Conservation (phyloP, 805 yeast genomes). For the Kurtzmaniella cleridarum region DNA sequence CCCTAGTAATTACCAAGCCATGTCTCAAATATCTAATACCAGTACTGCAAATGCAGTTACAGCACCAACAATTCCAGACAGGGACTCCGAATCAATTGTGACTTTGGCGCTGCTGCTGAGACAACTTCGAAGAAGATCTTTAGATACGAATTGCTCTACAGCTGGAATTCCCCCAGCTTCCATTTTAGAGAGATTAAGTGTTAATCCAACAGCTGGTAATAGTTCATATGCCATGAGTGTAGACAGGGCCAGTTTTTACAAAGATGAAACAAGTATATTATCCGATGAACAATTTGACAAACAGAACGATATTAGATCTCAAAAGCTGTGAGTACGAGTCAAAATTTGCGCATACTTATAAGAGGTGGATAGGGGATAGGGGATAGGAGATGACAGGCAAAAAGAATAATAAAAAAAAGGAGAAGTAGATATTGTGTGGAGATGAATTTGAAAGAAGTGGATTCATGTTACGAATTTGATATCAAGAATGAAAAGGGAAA, state of each 20-base stretch:
- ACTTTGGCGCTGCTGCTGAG: slow-evolving; percentile 39
- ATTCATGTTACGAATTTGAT: background rate
- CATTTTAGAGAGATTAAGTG: slow-evolving; percentile 49
- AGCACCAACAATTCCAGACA: slow-evolving; percentile 11
- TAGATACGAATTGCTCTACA: slow-evolving; percentile 57
- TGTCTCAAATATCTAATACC: slow-evolving; percentile 9
- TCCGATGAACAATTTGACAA: slow-evolving; percentile 3
- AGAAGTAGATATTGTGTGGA: background rate
- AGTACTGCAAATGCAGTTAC: background rate
- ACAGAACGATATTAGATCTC: too few species aligned
- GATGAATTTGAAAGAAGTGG: background rate
- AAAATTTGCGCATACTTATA: too few species aligned
- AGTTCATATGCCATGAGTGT: slow-evolving; percentile 17
- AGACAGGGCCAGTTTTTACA: slow-evolving; percentile 7
- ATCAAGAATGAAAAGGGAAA: background rate
- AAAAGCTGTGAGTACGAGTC: too few species aligned
- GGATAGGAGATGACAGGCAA: background rate
- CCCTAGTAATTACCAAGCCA: slow-evolving; percentile 23
- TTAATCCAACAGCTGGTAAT: slow-evolving; percentile 25
- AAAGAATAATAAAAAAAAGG: background rate
- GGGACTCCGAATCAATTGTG: slow-evolving; percentile 39
- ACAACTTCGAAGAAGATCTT: slow-evolving; percentile 33
- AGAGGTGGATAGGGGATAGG: background rate
- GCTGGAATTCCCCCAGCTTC: slow-evolving; percentile 73
- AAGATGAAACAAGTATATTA: background rate